Evolutionary conservation across 2,329 filamentous ascomycete species (phyloP), one percentile per base, ranked within the genome.

Genomic region (Arthrinium phaeospermum): DNA sequence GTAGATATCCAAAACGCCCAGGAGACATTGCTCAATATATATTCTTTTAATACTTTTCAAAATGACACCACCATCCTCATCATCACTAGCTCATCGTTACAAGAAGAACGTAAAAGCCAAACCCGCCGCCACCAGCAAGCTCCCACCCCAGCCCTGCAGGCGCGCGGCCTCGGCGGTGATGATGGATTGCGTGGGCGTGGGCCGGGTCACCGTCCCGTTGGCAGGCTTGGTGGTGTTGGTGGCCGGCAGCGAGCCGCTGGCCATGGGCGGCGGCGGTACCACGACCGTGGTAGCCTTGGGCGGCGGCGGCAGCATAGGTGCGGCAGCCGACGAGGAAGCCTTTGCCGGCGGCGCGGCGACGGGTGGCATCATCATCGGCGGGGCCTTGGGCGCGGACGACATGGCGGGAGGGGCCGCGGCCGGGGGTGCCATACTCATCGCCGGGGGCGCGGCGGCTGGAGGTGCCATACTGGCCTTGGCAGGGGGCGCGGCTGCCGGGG

Each of bases 161-260:
- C 57, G 57, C 3, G 57, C 13, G 1, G 57, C 57, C 57, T 41
- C 10, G 34, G 57, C 57, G 19, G 57, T 64, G 57, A 64, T 64
- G 57, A 64, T n/a, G 57, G 34, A 41, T 22, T 64, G 57, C 57
- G 57, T 64, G 19, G 57, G 57, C 57, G 57, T 41, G 34, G 57
- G 57, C 8, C 57, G 57, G 0, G 19, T 64, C 10, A 64, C 12
- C 10, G 57, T 64, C 8, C 57, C 57, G 22, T 64, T 64, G 57
- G 57, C 4, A 14, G 53, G 27, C 14, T 61, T 34, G 6, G 24
- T 57, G 13, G 12, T 41, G 19, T 34, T 41, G 30, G 22, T 64
- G 27, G 53, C 16, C 3, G 53, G 19, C 1, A 14, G 24, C 24
- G 27, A 16, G 3, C 30, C 57, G 34, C 16, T 64, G 19, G 34